Conservation (phyloP, 768 basidiomycete genomes). For the Arthromyces matolae region DNA sequence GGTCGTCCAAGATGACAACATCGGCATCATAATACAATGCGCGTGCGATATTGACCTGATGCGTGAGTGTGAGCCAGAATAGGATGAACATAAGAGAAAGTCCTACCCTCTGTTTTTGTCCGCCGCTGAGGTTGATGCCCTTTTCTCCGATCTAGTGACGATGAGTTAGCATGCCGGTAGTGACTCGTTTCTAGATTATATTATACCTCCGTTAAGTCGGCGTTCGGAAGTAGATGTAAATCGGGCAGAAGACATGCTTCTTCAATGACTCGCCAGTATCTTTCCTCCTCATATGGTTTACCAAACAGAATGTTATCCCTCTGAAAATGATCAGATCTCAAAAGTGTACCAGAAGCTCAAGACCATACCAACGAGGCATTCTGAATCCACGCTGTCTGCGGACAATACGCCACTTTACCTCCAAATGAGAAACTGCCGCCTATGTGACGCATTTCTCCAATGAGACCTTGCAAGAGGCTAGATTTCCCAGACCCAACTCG, state of each 20-base stretch:
- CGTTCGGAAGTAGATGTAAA: conserved; percentile 61
- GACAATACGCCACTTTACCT: conserved; percentile 63
- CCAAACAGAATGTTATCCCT: conserved; percentile 70
- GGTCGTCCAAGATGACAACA: conserved; percentile 60
- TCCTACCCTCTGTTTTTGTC: conserved; percentile 57
- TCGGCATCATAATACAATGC: conserved; percentile 66
- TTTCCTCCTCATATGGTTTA: conserved; percentile 55
- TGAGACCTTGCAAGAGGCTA: conserved; percentile 55
- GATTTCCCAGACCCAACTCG: conserved; percentile 70
- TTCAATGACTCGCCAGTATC: conserved; percentile 62
- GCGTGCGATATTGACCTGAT: conserved; percentile 63
- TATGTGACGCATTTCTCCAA: conserved; percentile 64
- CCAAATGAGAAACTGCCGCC: conserved; percentile 56
- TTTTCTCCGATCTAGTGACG: conserved; percentile 60
- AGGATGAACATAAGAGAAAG: too few relatives aligned
- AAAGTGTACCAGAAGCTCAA: not conserved
- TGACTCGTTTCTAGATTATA: not conserved
- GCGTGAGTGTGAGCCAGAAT: not conserved
- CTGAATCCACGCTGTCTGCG: conserved; percentile 77
- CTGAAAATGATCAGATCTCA: conserved; percentile 23
- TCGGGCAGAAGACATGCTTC: conserved; percentile 60
- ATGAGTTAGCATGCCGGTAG: conserved; percentile 1
- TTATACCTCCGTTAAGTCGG: conserved; percentile 67
- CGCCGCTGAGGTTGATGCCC: conserved; percentile 64
- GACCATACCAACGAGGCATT: conserved; percentile 56